phyloP scores from a whole-genome alignment of 495 filamentous ascomycete genomes.

The Glonium stellatum region DNA sequence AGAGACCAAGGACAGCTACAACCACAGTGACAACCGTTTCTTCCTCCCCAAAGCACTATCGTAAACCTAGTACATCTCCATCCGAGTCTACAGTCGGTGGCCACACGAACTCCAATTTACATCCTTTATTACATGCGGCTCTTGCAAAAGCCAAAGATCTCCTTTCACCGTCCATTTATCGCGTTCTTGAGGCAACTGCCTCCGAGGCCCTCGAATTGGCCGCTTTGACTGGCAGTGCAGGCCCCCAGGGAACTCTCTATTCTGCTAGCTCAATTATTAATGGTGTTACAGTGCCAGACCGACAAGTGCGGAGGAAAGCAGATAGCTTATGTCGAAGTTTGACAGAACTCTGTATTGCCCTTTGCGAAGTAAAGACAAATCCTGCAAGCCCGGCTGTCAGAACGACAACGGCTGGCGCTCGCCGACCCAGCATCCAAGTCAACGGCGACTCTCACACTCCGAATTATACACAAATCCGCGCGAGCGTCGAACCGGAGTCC shows the following conservation, averaged over 20 bases:
- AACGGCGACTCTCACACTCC: constrained; percentile 20
- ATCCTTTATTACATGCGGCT: constrained; percentile 75
- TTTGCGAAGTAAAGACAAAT: constrained; percentile 53
- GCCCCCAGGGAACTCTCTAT: constrained; percentile 50
- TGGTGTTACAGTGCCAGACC: constrained; percentile 56
- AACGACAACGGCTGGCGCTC: constrained; percentile 28
- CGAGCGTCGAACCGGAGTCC: constrained; percentile 22
- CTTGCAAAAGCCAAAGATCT: constrained; percentile 65
- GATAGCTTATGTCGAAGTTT: constrained; percentile 88
- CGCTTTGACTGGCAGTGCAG: constrained; percentile 59
- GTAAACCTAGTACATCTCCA: constrained; percentile 46
- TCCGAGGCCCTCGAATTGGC: constrained; percentile 72
- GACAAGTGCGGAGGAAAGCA: constrained; percentile 79
- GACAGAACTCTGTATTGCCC: constrained; percentile 83
- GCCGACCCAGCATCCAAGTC: constrained; percentile 33
- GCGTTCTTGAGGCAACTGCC: constrained; percentile 72
- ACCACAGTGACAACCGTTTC: constrained; percentile 92
- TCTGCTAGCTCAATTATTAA: constrained; percentile 58
- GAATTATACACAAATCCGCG: constrained; percentile 12
- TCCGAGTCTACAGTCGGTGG: constrained; percentile 31
- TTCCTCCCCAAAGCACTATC: constrained; percentile 66
- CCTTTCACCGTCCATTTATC: constrained; percentile 65
- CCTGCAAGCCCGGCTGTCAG: constrained; percentile 27
- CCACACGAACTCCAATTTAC: constrained; percentile 43
- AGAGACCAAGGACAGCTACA: constrained; percentile 81